Evolutionary conservation across 192 early-diverging fungal genomes (phyloP), one percentile per base, ranked within the genome.

Genomic region (Dissophora ornata): DNA sequence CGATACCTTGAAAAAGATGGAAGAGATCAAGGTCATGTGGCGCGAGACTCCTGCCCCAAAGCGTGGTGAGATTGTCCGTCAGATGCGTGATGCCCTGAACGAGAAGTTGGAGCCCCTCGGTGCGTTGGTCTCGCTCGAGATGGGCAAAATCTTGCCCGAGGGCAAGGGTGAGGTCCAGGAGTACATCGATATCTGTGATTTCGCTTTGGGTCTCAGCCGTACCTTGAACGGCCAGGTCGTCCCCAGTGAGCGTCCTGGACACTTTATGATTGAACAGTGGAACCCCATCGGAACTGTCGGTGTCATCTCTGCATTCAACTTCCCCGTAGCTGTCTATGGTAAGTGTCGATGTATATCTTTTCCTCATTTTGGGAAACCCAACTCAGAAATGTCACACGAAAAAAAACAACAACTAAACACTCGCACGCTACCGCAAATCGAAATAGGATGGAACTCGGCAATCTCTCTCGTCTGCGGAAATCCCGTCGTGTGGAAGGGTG

Each of bases 121-220:
- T n/a, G 85, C 83, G 22, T 84, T 98, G 19, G 94, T 98, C 11
- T 82, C 94, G 13, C 79, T 97, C 44, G 96, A 98, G 82, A 95
- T 98, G 89, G 96, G 96, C 69, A 98, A 98, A 84, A 96, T 98
- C 61, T 59, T 91, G 55, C 87, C 94, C 15, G 96, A 98, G 79
- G 96, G 95, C 26, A 82, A 95, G 22, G 95, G 96, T 38, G 96
- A 98, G 68, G 90, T 98, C 32, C 96, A 98, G 69, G 96, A 98
- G 82, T 98, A 96, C 84, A 90, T 98, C 64, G 96, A 98, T 78
- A 90, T 98, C 53, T 88, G 91, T 26, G 96, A 98, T 67, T 96
- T 91, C 54, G 94, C 96, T 15, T 80, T 96, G 5, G 96, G 96
- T 24, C 84, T 98, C 6, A 88, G 88, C 38, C 89, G 96, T 18